Conservation (phyloP, 305 asterid species). For the Plantago lanceolata region DNA sequence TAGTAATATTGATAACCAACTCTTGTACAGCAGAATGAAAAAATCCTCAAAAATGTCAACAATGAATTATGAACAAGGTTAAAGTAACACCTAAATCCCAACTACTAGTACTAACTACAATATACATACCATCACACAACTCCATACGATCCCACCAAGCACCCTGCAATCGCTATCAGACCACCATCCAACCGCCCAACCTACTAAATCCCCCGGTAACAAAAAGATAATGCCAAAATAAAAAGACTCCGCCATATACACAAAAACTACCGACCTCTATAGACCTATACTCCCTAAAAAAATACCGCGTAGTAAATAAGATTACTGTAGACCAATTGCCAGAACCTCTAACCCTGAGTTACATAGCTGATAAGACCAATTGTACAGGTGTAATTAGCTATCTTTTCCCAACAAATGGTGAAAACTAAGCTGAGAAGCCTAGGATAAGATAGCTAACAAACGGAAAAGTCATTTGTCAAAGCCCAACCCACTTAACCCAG, state of each 20-base stretch:
- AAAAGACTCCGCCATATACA: constrained; percentile 41
- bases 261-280: constrained; percentile 34
- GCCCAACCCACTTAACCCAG: constrained; percentile 99
- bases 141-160: constrained; percentile 26
- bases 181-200: background rate
- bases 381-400: constrained; percentile 2
- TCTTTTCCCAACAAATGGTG: background rate
- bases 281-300: constrained; percentile 28
- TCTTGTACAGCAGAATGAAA: background rate
- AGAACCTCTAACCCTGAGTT: constrained; percentile 12
- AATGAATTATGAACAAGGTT: background rate
- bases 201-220: background rate
- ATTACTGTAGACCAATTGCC: background rate
- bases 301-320: constrained; percentile 26
- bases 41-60: background rate
- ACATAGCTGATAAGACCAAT: constrained; percentile 9
- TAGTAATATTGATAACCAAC: background rate
- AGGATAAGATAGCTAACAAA: background rate
- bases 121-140: constrained; percentile 30
- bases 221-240: background rate
- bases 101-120: constrained; percentile 18
- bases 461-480: constrained; percentile 26
- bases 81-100: background rate
- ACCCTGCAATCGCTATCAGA: too few relatives aligned
- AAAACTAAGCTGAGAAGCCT: background rate